Evolutionary conservation across 257 asterid species (phyloP).

Genomic region (Gynochthodes officinalis): DNA sequence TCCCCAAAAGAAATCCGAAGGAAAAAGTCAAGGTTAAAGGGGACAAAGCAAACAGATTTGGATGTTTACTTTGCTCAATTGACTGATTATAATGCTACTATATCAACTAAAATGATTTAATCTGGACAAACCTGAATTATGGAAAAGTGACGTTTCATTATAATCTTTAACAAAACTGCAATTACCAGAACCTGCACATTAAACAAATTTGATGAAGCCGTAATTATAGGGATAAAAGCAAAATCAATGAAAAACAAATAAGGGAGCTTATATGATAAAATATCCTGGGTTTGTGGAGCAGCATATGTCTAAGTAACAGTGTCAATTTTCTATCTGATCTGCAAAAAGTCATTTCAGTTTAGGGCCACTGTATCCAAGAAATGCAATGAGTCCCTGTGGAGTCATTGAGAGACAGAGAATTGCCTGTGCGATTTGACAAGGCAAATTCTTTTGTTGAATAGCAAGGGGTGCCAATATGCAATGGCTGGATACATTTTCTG

Average conservation of each 20-base stretch:
- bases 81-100: neutral
- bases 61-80: neutral
- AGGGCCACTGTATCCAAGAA: neutral
- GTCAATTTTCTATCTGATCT: neutral
- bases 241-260: neutral
- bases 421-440: neutral
- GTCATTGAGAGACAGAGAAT: neutral
- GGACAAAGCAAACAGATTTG: neutral
- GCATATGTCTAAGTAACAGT: neutral
- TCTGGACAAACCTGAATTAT: constrained; percentile 73
- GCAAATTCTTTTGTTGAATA: neutral
- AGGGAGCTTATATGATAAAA: neutral
- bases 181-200: constrained; percentile 85
- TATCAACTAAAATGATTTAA: constrained; percentile 1
- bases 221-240: constrained; percentile 3
- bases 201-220: constrained; percentile 7
- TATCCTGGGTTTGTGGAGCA: neutral
- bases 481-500: neutral
- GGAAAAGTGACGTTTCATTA: constrained; percentile 93
- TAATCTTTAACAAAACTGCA: constrained; percentile 78
- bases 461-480: neutral
- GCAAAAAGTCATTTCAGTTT: constrained; percentile 5
- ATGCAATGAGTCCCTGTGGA: neutral
- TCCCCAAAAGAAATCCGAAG: neutral
- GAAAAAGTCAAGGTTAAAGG: neutral